These are phyloP conservation scores for Colletotrichum lindemuthianum DNA, from an alignment of 2,329 filamentous ascomycete genomes.

Conservation along the genomic window DNA sequence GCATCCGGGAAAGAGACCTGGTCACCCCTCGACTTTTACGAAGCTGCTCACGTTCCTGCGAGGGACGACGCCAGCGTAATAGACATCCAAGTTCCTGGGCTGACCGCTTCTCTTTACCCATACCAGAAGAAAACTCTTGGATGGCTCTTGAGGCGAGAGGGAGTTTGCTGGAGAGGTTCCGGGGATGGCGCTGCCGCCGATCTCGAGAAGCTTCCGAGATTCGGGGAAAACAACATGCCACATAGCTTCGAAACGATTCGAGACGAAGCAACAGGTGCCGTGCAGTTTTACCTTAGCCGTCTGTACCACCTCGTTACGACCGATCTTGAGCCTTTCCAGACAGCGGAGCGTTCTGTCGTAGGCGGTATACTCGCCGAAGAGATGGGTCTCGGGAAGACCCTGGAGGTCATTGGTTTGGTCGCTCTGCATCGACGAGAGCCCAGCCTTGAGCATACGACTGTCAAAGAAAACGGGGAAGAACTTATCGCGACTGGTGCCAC, in stretches of 20 bases:
- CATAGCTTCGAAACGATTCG: conserved; percentile 26
- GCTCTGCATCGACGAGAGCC: conserved; percentile 64
- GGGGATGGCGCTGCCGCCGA: conserved; percentile 33
- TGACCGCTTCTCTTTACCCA: conserved; percentile 69
- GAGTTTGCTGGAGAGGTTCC: conserved; percentile 57
- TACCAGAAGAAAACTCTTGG: conserved; percentile 77
- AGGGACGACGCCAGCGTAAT: conserved; percentile 50
- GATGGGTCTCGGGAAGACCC: conserved; percentile 85
- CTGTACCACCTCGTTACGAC: conserved; percentile 68
- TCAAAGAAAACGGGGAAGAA: conserved; percentile 52
- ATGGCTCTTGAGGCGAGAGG: conserved; percentile 77
- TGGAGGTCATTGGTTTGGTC: conserved; percentile 79
- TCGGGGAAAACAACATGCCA: conserved; percentile 7
- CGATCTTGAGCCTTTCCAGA: conserved; percentile 56
- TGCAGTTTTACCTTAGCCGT: conserved; percentile 67
- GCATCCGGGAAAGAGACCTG: conserved; percentile 41
- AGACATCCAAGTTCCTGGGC: conserved; percentile 53
- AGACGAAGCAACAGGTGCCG: background rate
- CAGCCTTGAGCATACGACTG: conserved; percentile 29
- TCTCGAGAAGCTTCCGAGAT: conserved; percentile 36
- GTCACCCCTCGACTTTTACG: conserved; percentile 72
- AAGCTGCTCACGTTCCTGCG: conserved; percentile 71
- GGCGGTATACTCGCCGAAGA: conserved; percentile 81
- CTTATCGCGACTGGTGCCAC: conserved; percentile 65
- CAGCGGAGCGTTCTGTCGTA: conserved; percentile 52